A percentile compares a stretch with the other conserved stretches of the same genome.
Evolutionary conservation across 495 filamentous ascomycete species (phyloP).

Genomic region (Rostrohypoxylon terebratum): DNA sequence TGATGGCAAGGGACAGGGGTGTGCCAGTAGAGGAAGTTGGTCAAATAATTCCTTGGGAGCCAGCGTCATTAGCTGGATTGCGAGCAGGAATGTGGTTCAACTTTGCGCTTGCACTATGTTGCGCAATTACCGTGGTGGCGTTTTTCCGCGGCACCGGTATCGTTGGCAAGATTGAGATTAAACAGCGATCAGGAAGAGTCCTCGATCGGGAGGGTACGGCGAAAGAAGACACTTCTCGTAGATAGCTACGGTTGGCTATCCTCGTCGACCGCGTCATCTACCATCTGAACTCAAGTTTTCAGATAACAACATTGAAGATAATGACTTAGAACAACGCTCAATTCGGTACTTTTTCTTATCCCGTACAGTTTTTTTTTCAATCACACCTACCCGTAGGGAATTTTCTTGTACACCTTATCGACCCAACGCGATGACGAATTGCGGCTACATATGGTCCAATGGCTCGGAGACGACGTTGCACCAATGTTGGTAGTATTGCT

Average conservation of each 20-base stretch:
- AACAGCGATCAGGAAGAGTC: constrained; percentile 8
- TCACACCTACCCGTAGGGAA: constrained; percentile 9
- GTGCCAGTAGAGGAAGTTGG: constrained; percentile 56
- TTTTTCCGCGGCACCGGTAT: constrained; percentile 60
- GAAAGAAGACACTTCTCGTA: constrained; percentile 15
- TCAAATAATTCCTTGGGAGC: constrained; percentile 52
- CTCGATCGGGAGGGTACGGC: constrained; percentile 11
- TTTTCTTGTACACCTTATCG: constrained; percentile 21
- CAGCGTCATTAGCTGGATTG: constrained; percentile 61
- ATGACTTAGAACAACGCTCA: constrained; percentile 2
- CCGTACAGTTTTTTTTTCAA: constrained; percentile 15
- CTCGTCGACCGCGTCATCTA: not conserved
- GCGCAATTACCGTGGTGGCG: constrained; percentile 53
- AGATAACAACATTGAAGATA: not conserved
- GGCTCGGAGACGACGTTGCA: constrained; percentile 13
- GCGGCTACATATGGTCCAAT: not conserved
- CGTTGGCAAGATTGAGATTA: constrained; percentile 54
- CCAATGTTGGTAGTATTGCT: not conserved
- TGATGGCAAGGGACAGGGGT: constrained; percentile 58
- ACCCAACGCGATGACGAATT: not conserved
- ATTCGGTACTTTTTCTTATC: constrained; percentile 32
- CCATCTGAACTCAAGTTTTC: not conserved
- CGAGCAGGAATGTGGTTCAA: constrained; percentile 67
- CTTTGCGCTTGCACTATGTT: constrained; percentile 54
- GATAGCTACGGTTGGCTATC: constrained; percentile 12